Evolutionary conservation across 1,284 basidiomycete genomes (phyloP), one percentile per base, ranked within the genome.

Genomic region (Boletus chippewaensis): DNA sequence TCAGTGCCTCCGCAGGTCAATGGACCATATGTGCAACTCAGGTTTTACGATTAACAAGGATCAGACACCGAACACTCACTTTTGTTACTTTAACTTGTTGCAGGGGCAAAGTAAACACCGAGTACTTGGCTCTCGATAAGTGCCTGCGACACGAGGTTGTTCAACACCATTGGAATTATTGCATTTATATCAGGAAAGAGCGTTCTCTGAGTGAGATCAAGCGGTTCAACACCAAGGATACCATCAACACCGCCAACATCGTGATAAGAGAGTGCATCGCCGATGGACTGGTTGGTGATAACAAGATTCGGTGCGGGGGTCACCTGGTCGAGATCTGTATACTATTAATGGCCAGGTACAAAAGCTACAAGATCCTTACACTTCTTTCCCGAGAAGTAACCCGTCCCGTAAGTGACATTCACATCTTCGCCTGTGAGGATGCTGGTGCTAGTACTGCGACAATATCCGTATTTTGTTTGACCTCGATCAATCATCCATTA

Each of bases 221-320:
- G 29, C 26, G 66, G 66, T 13, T 64, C 66, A 15, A 68, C 24
- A 28, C 63, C 62, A 1, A 64, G 0, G 4, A 67, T 60, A 6
- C 63, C 63, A 41, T 65, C 55, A 1, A 65, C 40, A 31, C 47
- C 52, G 6, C n/a, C 1, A 20, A 64, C 56, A 24, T 45, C 41
- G 1, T 36, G 15, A 34, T 8, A 56, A 7, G 22, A 38, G 12
- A 63, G 50, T 31, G 16, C 35, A 36, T 36, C 35, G 16, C 35
- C 35, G 10, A 36, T 36, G n/a, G 35, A 36, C n/a, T 18, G 63
- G 22, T 61, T 61, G 11, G 38, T 40, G 45, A 67, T 52, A 35
- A 53, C 46, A 40, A 65, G 49, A 35, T 44, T 38, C 7, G 54
- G 47, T 26, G 45, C 59, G 16, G 65, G 42, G 6, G 54, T 22